Evolutionary conservation across 2,329 filamentous ascomycete species (phyloP).

Genomic region (Stachybotrys echinatus): DNA sequence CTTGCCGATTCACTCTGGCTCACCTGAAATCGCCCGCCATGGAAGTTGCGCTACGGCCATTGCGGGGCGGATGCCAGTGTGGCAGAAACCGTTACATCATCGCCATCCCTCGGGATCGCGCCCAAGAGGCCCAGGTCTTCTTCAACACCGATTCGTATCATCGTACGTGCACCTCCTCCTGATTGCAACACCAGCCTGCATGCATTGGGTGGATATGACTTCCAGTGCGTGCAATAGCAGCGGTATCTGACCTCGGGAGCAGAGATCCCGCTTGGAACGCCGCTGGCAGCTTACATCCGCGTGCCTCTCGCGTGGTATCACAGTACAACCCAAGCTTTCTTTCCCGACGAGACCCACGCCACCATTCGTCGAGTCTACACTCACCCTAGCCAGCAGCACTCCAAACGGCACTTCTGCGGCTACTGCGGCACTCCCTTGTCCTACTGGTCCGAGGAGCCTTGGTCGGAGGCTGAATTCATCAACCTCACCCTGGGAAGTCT

Average conservation of each 20-base stretch:
- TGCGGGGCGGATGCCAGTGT: slow-evolving; percentile 78
- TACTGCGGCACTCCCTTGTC: slow-evolving; percentile 84
- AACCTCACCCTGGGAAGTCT: slow-evolving; percentile 77
- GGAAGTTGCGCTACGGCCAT: slow-evolving; percentile 40
- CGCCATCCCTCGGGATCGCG: slow-evolving; percentile 54
- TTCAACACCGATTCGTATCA: slow-evolving; percentile 68
- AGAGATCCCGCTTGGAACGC: slow-evolving; percentile 64
- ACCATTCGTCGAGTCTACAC: slow-evolving; percentile 65
- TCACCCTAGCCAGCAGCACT: slow-evolving; percentile 48
- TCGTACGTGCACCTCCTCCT: slow-evolving; percentile 57
- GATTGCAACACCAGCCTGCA: no score
- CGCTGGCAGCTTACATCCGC: slow-evolving; percentile 75
- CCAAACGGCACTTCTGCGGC: slow-evolving; percentile 79
- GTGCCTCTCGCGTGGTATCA: slow-evolving; percentile 79
- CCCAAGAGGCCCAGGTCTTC: slow-evolving; percentile 59
- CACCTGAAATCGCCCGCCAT: slow-evolving; percentile 25
- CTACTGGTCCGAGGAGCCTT: slow-evolving; percentile 74
- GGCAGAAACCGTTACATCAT: slow-evolving; percentile 81
- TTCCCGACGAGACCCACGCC: slow-evolving; percentile 68
- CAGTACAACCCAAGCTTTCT: slow-evolving; percentile 68
- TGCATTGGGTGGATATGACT: not conserved
- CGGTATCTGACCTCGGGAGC: slow-evolving; percentile 2
- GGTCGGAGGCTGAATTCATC: slow-evolving; percentile 70
- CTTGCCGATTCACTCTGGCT: not conserved
- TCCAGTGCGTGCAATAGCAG: not conserved